Base-by-base conservation (phyloP, 2,329 filamentous ascomycete genomes). In the Colletotrichum chrysophilum region DNA sequence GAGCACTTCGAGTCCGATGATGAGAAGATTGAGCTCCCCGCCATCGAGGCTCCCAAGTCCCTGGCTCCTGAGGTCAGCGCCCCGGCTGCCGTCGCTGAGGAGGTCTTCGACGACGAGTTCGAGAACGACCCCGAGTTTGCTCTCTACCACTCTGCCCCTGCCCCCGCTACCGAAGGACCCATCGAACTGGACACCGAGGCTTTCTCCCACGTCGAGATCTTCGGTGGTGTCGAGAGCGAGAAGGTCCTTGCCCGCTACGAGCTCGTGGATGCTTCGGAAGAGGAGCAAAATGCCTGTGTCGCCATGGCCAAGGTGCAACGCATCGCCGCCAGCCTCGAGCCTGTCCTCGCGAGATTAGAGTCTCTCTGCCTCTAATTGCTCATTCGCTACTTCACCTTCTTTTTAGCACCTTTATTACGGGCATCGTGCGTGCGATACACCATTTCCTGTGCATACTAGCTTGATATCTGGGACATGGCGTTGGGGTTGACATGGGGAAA, bases 221-320 rank as follows among this genome's bases (percentile, higher is more conserved):
- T 91, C 61, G 89, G 89, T 62, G 89, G 89, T 48, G 85, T 94
- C 75, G 86, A 89, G 76, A 82, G 90, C 2, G 92, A 94, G 79
- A 96, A 96, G 88, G 85, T 89, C 4, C 86, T 92, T 64, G 86
- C 90, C 16, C 88, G 90, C 65, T 91, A 91, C 79, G 91, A 94
- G 78, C 88, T 96, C n/a, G 86, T 94, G 34, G 89, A 94, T 71
- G 87, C 86, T 30, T 86, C 87, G 2, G 86, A 90, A 74, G 88
- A 90, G 69, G 88, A 89, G 66, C 82, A 82, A 10, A 79, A 82
- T 30, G 87, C 88, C 32, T 82, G 82, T 10, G 78, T 88, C 24
- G 86, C 88, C 52, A 86, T 90, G 83, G 87, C 85, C 65, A 86
- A 88, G 32, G 86, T 91, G 65, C 86, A 89, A 80, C 87, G 86